Evolutionary conservation across 768 basidiomycete genomes (phyloP).

Genomic region (Artomyces pyxidatus): DNA sequence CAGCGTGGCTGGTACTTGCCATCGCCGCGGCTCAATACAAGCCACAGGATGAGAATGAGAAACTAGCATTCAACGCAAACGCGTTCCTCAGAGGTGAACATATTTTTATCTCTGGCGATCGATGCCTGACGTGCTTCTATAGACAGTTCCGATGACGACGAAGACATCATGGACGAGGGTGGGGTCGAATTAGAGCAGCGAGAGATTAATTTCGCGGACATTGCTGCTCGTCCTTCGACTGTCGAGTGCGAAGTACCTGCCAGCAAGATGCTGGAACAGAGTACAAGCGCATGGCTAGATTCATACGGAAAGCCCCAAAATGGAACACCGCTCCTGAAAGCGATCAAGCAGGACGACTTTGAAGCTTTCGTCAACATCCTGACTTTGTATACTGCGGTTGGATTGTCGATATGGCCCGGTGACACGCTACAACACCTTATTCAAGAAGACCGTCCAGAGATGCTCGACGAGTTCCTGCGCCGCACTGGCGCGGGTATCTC

Average conservation of each 20-base stretch:
- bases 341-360: conserved; percentile 36
- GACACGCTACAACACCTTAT: conserved; percentile 25
- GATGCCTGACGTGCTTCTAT: too few species aligned
- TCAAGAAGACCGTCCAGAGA: conserved; percentile 32
- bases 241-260: conserved; percentile 36
- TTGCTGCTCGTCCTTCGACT: conserved; percentile 37
- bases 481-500: conserved; percentile 32
- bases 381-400: conserved; percentile 36
- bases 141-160: too few species aligned
- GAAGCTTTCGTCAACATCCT: conserved; percentile 41
- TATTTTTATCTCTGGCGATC: too few species aligned
- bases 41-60: conserved; percentile 27
- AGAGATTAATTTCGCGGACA: conserved; percentile 48
- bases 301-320: not conserved
- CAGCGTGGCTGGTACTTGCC: conserved; percentile 44
- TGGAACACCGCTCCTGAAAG: conserved; percentile 24
- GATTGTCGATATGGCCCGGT: conserved; percentile 20
- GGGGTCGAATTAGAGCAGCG: too few species aligned
- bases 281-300: conserved; percentile 2
- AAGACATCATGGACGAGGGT: too few species aligned
- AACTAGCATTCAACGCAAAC: conserved; percentile 28
- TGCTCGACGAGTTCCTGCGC: conserved; percentile 49
- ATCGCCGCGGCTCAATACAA: conserved; percentile 48
- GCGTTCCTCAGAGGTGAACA: conserved; percentile 30
- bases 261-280: conserved; percentile 26